Base-by-base conservation (phyloP, 2,329 filamentous ascomycete genomes). In the Paecilomyces fulvus region DNA sequence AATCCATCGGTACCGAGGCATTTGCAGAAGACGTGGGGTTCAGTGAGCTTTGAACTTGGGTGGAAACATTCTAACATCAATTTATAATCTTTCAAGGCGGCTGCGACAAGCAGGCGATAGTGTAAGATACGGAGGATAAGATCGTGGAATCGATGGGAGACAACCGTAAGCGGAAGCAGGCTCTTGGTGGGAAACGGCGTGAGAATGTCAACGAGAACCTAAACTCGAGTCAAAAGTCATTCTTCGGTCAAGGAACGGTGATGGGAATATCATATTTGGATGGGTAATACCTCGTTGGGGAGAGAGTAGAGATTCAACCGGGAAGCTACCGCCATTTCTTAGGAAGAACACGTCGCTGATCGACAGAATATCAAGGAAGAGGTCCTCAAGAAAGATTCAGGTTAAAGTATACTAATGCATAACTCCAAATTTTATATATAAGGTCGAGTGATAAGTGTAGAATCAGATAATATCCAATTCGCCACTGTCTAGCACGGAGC, bases 41-140 rank as follows among this genome's bases (percentile, higher is more conserved):
- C 85, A 4, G 81, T 85, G 52, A 87, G 77, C 69, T 85, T 86
- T 23, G 81, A 84, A 60, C 79, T 83, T 0, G 89, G 89, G 60
- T 88, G 88, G 66, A 88, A 92, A 69, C 87, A 90, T 73, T 92
- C 88, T 48, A 95, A 81, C 37, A 92, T 83, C 43, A 94, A 73
- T 55, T 85, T 82, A 65, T 89, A 83, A 37, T 83, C 80, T 37
- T 80, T 73, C 7, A 87, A 72, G 2, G 80, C 73, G 3, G 83
- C 79, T 20, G 83, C 82, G 20, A 79, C 70, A 51, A 85, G 72
- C 1, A 90, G 77, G 31, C 88, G 84, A 52, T 80, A 79, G 60
- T 88, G 82, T 7, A 90, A 72, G 49, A 89, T 80, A 25, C 83
- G 81, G 3, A 85, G 72, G 56, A 87, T 79, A 46, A 88, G 67